A percentile compares a stretch with the other conserved stretches of the same genome.
Evolutionary conservation across 2,329 filamentous ascomycete species (phyloP).

Genomic region (Fusarium coffeatum): DNA sequence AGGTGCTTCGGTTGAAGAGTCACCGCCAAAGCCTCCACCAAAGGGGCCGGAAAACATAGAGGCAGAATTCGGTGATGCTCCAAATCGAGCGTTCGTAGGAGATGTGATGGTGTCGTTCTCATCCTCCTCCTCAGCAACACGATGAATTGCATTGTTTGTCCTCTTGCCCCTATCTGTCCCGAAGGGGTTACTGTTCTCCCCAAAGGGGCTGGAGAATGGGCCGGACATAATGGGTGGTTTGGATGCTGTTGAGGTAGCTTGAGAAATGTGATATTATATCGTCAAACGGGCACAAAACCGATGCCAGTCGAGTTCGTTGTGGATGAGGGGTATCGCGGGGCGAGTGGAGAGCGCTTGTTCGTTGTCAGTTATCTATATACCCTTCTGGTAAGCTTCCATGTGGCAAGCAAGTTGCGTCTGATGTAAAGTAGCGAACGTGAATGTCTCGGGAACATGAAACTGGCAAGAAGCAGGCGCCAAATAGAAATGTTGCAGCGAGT

Average conservation of each 20-base stretch:
- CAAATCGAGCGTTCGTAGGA: conserved; percentile 74
- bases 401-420: conserved; percentile 57
- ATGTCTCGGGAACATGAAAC: background rate
- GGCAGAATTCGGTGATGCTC: conserved; percentile 52
- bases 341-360: conserved; percentile 66
- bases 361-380: conserved; percentile 71
- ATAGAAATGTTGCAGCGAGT: conserved; percentile 6
- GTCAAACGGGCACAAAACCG: conserved; percentile 16
- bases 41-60: conserved; percentile 62
- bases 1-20: conserved; percentile 60
- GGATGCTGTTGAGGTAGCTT: background rate
- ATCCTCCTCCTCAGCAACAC: conserved; percentile 86
- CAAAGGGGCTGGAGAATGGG: conserved; percentile 80
- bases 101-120: conserved; percentile 81
- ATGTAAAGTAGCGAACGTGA: background rate
- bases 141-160: conserved; percentile 55
- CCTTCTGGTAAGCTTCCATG: conserved; percentile 65
- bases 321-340: conserved; percentile 74
- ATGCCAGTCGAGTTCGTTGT: conserved; percentile 73
- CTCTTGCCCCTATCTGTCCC: conserved; percentile 40
- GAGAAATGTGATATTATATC: conserved; percentile 10
- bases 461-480: background rate
- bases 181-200: conserved; percentile 61
- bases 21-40: conserved; percentile 57
- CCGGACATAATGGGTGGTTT: conserved; percentile 70